These are phyloP conservation scores for Austroboletus novae-zelandiae DNA, from an alignment of 1,284 basidiomycete genomes.

Conservation along the genomic window DNA sequence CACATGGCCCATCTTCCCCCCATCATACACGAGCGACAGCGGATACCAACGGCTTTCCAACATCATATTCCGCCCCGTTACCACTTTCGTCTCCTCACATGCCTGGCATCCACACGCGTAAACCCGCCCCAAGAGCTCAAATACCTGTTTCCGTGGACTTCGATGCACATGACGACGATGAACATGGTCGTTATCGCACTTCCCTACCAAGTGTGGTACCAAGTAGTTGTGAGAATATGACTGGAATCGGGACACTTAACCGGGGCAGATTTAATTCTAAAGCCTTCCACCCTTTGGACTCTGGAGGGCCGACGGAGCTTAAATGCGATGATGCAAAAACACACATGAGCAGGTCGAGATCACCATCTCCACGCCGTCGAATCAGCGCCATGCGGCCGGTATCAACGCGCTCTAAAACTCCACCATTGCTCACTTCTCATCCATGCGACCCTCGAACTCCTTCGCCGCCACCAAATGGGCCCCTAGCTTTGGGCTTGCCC, in stretches of 20 bases:
- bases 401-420: constrained; percentile 35
- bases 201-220: constrained; percentile 52
- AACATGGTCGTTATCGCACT: constrained; percentile 37
- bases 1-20: constrained; percentile 16
- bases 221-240: constrained; percentile 53
- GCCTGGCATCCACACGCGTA: constrained; percentile 42
- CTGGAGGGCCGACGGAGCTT: constrained; percentile 8
- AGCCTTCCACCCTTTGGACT: constrained; percentile 7
- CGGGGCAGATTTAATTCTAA: constrained; percentile 29
- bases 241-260: constrained; percentile 54
- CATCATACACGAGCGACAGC: constrained; percentile 20
- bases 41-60: constrained; percentile 21
- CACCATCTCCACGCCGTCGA: constrained; percentile 30
- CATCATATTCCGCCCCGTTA: constrained; percentile 17
- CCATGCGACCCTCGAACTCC: constrained; percentile 26
- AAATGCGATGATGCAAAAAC: constrained; percentile 16
- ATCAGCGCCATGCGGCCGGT: constrained; percentile 26
- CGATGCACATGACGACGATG: constrained; percentile 37
- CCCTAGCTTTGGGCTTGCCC: constrained; percentile 6
- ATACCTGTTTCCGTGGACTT: constrained; percentile 57
- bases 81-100: constrained; percentile 25
- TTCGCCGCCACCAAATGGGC: constrained; percentile 20
- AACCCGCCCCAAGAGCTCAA: constrained; percentile 59
- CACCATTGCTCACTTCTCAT: constrained; percentile 32
- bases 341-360: constrained; percentile 19